Base-by-base conservation (phyloP, 139 green algal species). In the Desmodesmus armatus region DNA sequence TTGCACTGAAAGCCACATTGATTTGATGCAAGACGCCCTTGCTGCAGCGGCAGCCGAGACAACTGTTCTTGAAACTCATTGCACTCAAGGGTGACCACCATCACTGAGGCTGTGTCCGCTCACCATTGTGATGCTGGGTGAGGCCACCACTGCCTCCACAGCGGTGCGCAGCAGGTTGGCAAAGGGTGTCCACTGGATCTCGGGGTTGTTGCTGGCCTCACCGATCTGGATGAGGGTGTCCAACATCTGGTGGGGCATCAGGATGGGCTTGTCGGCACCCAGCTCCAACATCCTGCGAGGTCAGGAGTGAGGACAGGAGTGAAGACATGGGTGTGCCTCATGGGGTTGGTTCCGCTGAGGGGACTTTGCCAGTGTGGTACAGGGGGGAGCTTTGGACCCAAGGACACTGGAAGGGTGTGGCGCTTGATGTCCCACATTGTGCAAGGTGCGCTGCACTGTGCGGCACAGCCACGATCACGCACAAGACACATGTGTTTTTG, bases 211-310 rank as follows among this genome's bases (percentile, higher is more conserved):
- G 25, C 37, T 72, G 29, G 41, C 35, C 1, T 29, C 27, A 23
- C 49, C 69, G 19, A 86, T 80, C 23, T 37, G 29, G 13, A 31
- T 43, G 35, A 86, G 80, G n/a, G 82, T 72, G 33, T 87, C 82
- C 71, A 82, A 33, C 60, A 87, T 58, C 71, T 81, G 44, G 53
- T 87, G 82, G 5, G 82, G 82, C 72, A 82, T 63, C 35, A 87
- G 44, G 71, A 73, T 39, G 29, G 82, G 82, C 0, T 13, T 82
- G 80, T 21, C 33, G 1, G 60, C 40, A 25, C 80, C 82, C 33
- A 31, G 40, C 82, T 77, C 82, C 3, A 84, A 63, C 33, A 39
- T 63, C n/a, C 78, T 84, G 78, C 7, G 53, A 53, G 23, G 60
- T 39, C 39, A 58, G 44, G 25, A 69, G 33, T n/a, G 27, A 9